Evolutionary conservation across 2,329 filamentous ascomycete genomes (phyloP).

Genomic region (Penicillium sp.): DNA sequence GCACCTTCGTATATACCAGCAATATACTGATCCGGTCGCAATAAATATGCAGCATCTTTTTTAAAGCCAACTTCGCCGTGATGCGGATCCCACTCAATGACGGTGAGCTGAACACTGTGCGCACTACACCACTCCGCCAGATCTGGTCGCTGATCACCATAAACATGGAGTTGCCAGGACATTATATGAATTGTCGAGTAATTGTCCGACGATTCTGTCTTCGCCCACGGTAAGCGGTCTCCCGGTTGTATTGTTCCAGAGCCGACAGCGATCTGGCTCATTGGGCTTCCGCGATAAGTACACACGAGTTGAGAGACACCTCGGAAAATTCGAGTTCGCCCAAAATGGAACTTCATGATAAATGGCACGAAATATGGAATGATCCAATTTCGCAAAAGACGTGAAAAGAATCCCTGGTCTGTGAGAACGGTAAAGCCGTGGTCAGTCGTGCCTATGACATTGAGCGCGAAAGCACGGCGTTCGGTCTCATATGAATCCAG

Average conservation of each 20-base stretch:
- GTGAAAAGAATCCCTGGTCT: slow-evolving; percentile 43
- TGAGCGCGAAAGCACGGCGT: slow-evolving; percentile 48
- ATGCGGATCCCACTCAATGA: slow-evolving; percentile 27
- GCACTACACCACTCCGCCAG: slow-evolving; percentile 27
- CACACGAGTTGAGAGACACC: slow-evolving; percentile 47
- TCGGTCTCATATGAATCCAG: slow-evolving; percentile 53
- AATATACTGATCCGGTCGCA: slow-evolving; percentile 35
- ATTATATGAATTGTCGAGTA: slow-evolving; percentile 26
- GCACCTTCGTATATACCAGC: slow-evolving; percentile 22
- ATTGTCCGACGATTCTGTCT: slow-evolving; percentile 25
- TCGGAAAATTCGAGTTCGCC: slow-evolving; percentile 27
- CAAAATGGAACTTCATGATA: slow-evolving; percentile 19
- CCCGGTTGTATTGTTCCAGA: slow-evolving; percentile 46
- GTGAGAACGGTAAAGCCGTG: slow-evolving; percentile 41
- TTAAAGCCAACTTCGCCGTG: slow-evolving; percentile 24
- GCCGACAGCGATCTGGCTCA: slow-evolving; percentile 31
- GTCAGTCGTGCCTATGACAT: slow-evolving; percentile 47
- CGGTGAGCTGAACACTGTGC: slow-evolving; percentile 18
- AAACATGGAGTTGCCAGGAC: slow-evolving; percentile 35
- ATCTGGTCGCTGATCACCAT: slow-evolving; percentile 17
- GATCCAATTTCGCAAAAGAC: slow-evolving; percentile 40
- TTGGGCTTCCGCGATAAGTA: slow-evolving; percentile 42
- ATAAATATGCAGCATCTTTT: slow-evolving; percentile 28
- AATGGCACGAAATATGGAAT: slow-evolving; percentile 38
- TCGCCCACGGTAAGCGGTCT: slow-evolving; percentile 45